Base-by-base conservation (phyloP, 2,329 filamentous ascomycete species). In the Dendryphion nanum region DNA sequence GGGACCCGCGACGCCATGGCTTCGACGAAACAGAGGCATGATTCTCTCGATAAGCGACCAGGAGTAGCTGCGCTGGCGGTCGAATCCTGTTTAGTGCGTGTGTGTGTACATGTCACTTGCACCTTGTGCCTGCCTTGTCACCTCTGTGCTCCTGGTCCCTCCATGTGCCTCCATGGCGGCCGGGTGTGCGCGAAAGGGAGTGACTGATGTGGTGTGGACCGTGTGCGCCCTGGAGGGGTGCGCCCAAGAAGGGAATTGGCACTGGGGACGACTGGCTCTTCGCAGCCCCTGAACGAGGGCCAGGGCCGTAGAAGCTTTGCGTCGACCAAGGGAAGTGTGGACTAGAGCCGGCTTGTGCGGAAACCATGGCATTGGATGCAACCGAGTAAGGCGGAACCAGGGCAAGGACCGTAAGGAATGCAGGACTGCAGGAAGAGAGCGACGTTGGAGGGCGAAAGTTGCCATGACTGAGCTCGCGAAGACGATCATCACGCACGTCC, bases 211-310 rank as follows among this genome's bases (percentile, higher is more conserved):
- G 23, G 23, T 26, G n/a, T 26, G 23, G 23, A n/a, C n/a, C n/a
- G n/a, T n/a, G n/a, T n/a, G n/a, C n/a, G n/a, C n/a, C n/a, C n/a
- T n/a, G n/a, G n/a, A n/a, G n/a, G n/a, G n/a, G n/a, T n/a, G n/a
- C n/a, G n/a, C n/a, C n/a, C n/a, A n/a, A n/a, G n/a, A n/a, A n/a
- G n/a, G 41, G 38, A 33, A 38, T 33, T 30, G 18, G 37, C 31
- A 42, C 31, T 24, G 37, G 42, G 33, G 40, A 35, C n/a, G n/a
- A n/a, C n/a, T n/a, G n/a, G n/a, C n/a, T n/a, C n/a, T n/a, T n/a
- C 37, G 41, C 53, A 49, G 48, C 59, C 57, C 59, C 59, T 64
- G 60, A 63, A 47, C 54, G 55, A 51, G 52, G 59, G 55, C 52
- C 55, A 55, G 55, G 59, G 59, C 50, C 47, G 48, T 50, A 47